Conservation (phyloP, 192 early-diverging fungal genomes). For the Podila clonocystis region DNA sequence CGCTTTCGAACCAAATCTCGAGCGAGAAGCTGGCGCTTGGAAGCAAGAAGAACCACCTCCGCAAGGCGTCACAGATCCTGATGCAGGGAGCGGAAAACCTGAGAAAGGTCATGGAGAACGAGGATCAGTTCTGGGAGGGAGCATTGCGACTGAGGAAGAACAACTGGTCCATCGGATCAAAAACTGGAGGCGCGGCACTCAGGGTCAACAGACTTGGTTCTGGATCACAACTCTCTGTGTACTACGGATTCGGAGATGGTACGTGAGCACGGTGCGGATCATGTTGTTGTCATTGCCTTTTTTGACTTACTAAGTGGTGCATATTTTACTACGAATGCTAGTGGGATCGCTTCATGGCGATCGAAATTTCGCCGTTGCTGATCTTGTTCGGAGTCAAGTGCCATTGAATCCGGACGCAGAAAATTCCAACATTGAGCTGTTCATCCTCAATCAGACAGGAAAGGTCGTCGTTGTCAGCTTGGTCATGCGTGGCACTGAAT, state of each 20-base stretch:
- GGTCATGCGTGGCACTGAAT: slow-evolving; percentile 16
- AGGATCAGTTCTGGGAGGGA: slow-evolving; percentile 44
- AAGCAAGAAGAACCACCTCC: slow-evolving; percentile 39
- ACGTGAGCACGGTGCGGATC: neutral
- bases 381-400: slow-evolving; percentile 22
- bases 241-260: slow-evolving; percentile 50
- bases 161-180: slow-evolving; percentile 47
- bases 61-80: slow-evolving; percentile 34
- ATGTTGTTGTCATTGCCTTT: neutral
- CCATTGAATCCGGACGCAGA: neutral
- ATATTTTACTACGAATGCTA: neutral
- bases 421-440: slow-evolving; percentile 20
- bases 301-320: neutral
- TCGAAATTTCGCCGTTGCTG: slow-evolving; percentile 24
- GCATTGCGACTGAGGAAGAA: slow-evolving; percentile 36
- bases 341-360: slow-evolving; percentile 38
- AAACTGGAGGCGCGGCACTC: slow-evolving; percentile 1
- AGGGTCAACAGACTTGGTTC: slow-evolving; percentile 8
- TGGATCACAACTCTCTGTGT: slow-evolving; percentile 40
- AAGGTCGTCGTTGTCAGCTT: slow-evolving; percentile 43
- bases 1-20: slow-evolving; percentile 10
- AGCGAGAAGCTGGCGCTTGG: slow-evolving; percentile 41
- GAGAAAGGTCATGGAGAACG: slow-evolving; percentile 37
- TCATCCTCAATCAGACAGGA: slow-evolving; percentile 31
- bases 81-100: slow-evolving; percentile 41